Conservation (phyloP, 148 eudicot genomes). For the Nepenthes mirabilis region DNA sequence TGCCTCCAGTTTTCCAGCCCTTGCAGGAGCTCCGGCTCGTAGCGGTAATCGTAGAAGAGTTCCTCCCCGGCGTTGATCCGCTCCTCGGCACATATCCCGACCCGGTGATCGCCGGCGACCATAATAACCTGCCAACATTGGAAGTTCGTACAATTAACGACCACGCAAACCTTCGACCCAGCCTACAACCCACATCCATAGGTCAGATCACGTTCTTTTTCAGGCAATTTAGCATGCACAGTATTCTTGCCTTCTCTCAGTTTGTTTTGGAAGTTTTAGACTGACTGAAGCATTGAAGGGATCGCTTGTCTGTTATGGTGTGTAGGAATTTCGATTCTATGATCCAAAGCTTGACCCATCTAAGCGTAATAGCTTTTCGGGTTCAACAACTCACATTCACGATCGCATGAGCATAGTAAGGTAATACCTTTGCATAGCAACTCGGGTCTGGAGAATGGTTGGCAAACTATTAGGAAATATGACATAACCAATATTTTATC, state of each 20-base stretch:
- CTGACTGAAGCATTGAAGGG: no score
- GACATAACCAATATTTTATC: no score
- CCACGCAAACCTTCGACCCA: no score
- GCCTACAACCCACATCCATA: no score
- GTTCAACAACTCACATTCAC: no score
- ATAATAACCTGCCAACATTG: constrained; percentile 58
- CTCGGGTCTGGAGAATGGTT: not conserved
- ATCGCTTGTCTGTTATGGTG: no score
- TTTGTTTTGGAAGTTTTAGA: no score
- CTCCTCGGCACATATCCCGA: constrained; percentile 53
- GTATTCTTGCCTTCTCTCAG: no score
- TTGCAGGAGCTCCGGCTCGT: constrained; percentile 51
- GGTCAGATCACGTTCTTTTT: no score
- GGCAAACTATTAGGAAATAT: no score
- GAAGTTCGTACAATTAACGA: no score
- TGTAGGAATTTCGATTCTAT: not conserved
- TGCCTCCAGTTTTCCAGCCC: constrained; percentile 61
- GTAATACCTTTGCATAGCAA: not conserved
- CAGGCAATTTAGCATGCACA: no score
- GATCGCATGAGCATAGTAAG: not conserved
- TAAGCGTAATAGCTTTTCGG: not conserved
- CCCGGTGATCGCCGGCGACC: constrained; percentile 64
- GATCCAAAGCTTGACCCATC: not conserved
- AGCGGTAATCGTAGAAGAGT: constrained; percentile 52
- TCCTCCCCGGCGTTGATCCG: constrained; percentile 45